Base-by-base conservation (phyloP, 257 asterid species). In the Rehmannia glutinosa region DNA sequence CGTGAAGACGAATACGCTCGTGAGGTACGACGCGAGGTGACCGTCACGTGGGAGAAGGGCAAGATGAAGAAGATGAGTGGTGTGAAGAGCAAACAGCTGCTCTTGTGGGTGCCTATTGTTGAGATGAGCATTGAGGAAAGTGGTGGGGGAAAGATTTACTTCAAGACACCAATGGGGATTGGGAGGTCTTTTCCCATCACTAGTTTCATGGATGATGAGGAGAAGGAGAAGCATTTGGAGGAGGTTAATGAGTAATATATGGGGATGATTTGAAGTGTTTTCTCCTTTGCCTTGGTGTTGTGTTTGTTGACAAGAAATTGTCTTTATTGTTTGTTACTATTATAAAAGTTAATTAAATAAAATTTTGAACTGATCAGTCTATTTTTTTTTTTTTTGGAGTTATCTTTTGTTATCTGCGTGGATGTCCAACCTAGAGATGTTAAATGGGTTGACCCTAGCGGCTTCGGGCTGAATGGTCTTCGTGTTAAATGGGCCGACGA, bases 1-100 rank as follows among this genome's bases (percentile, higher is more conserved):
- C 41, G 50, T 8, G 0, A 79, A 73, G 42, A 73, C 91, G 1
- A 88, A 85, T 4, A 79, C 91, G 3, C 81, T 78, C 5, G 99
- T 91, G 16, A 83, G 87, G 56, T 94, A 94, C 65, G 96, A 81
- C 7, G 46, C 54, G 97, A 94, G 74, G 99, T 91, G 70, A 94
- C 96, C 1, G 92, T n/a, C 96, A 0, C 87, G 73, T 2, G 74
- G 41, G 97, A 88, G 84, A 91, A 88, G 78, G 84, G 78, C 3
- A 94, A 77, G 89, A 94, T 94, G 99, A 84, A 86, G 81, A 94
- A 82, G 80, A 94, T 91, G 96, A 91, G 81, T 10, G 99, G 99
- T 6, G 77, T 91, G 59, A 94, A 87, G 89, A 88, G 95, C 60
- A 94, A 85, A 62, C 97, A 94, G 51, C 66, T 94, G 2, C 80